Base-by-base conservation (phyloP, 129 eudicot genomes). In the Saussurea involucrata region DNA sequence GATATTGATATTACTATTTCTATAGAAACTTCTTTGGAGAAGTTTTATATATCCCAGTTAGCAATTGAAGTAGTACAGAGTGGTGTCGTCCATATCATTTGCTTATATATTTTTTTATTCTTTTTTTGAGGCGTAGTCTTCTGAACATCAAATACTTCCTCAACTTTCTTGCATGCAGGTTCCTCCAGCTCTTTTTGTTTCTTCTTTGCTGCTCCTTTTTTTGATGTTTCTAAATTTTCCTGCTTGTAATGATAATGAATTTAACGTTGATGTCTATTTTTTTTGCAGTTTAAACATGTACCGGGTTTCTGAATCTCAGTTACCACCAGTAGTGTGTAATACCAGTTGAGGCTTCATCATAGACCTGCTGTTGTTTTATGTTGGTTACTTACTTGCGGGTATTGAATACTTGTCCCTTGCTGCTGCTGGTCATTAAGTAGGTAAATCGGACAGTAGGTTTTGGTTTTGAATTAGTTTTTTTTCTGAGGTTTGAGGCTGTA, bases 291-390 rank as follows among this genome's bases (percentile, higher is more conserved):
- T 24, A 37, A 70, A 42, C 32, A 15, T 31, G 63, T 22, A 4
- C 15, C 8, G 64, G 17, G 11, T 68, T n/a, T 2, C 11, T 3
- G 44, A 66, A 15, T 15, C 11, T 11, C 4, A 21, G 21, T 70
- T 42, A 40, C 61, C 4, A 70, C 63, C 4, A 70, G 75, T 71
- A 71, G 34, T 44, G 34, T 71, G 75, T 44, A 71, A 46, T 44
- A 71, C 61, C 36, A 70, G 53, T 36, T 68, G 31, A 17, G 58
- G 75, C 24, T 42, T 71, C 75, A 13, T 44, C 18, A 49, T 25
- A 24, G 33, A 71, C 37, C 63, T 72, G 66, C 17, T 27, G 44
- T 29, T n/a, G 42, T 68, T 68, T 34, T 18, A 8, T 17, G 24
- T 32, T 66, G 71, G 40, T 66, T 13, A 11, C 31, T 63, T 21